These are phyloP conservation scores for Pseudocercospora fijiensis DNA, from an alignment of 2,329 filamentous ascomycete genomes.

Conservation along the genomic window DNA sequence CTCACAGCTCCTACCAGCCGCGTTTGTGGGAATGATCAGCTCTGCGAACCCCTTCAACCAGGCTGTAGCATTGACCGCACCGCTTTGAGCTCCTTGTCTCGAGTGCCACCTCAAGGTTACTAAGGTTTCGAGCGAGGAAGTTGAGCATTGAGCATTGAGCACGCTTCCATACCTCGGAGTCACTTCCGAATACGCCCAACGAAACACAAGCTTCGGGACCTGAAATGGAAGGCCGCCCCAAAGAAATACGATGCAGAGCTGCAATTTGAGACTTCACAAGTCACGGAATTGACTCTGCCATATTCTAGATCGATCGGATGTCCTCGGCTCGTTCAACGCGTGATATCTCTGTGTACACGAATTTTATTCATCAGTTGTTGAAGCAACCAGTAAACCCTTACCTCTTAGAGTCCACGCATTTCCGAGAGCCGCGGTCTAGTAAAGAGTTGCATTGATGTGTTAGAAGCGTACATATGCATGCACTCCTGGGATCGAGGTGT, in stretches of 20 bases:
- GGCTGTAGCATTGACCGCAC: neutral
- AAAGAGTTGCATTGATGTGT: neutral
- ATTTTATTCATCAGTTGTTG: neutral
- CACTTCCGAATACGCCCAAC: neutral
- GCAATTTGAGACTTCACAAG: neutral
- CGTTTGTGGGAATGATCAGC: slow-evolving; percentile 3
- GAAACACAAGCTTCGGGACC: neutral
- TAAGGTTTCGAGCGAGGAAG: neutral
- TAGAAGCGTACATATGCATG: neutral
- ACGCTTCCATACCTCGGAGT: neutral
- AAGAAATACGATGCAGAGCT: neutral
- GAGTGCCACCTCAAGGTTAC: neutral
- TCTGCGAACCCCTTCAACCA: neutral
- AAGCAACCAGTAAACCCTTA: neutral
- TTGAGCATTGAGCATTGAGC: neutral
- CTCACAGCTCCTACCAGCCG: neutral
- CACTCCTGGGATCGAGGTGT: slow-evolving; percentile 5
- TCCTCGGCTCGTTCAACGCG: neutral
- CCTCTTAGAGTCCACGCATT: neutral
- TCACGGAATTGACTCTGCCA: neutral
- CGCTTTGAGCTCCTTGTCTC: neutral
- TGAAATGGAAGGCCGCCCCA: neutral
- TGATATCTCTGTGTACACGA: neutral
- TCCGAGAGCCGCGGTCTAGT: neutral
- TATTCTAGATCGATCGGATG: neutral